phyloP scores from a whole-genome alignment of 2,329 filamentous ascomycete species.

The Incumbomyces delicatus region DNA sequence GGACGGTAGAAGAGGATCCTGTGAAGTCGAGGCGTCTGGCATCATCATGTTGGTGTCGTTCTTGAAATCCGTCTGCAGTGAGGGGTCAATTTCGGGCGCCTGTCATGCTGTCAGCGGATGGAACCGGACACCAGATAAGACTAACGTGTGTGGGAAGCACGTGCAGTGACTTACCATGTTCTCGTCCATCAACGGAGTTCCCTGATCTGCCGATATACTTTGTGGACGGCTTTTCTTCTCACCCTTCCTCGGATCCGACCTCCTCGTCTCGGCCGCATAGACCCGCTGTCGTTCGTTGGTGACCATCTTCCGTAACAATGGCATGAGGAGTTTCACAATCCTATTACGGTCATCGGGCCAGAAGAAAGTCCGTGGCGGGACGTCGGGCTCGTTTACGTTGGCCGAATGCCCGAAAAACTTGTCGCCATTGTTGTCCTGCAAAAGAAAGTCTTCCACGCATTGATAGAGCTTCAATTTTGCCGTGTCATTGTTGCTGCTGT shows the following conservation, averaged over 20 bases:
- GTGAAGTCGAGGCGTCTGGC: neutral
- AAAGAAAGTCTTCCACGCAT: constrained; percentile 46
- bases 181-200: constrained; percentile 1
- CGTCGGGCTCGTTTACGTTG: constrained; percentile 23
- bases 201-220: constrained; percentile 1
- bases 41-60: neutral
- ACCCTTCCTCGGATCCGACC: constrained; percentile 28
- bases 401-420: constrained; percentile 37
- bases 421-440: constrained; percentile 41
- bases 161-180: constrained; percentile 2
- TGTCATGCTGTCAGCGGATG: neutral
- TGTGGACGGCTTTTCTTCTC: constrained; percentile 2
- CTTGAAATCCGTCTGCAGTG: constrained; percentile 8
- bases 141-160: neutral
- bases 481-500: constrained; percentile 46
- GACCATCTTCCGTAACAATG: constrained; percentile 48
- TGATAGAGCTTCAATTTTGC: constrained; percentile 48
- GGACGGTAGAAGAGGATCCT: neutral
- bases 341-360: constrained; percentile 48
- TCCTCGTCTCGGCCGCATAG: constrained; percentile 48
- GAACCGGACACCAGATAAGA: neutral
- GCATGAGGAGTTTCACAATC: constrained; percentile 49
- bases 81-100: constrained; percentile 11
- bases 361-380: constrained; percentile 36
- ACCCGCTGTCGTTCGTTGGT: constrained; percentile 50